phyloP scores from a whole-genome alignment of 768 basidiomycete genomes.

The Serpula lacrymans region DNA sequence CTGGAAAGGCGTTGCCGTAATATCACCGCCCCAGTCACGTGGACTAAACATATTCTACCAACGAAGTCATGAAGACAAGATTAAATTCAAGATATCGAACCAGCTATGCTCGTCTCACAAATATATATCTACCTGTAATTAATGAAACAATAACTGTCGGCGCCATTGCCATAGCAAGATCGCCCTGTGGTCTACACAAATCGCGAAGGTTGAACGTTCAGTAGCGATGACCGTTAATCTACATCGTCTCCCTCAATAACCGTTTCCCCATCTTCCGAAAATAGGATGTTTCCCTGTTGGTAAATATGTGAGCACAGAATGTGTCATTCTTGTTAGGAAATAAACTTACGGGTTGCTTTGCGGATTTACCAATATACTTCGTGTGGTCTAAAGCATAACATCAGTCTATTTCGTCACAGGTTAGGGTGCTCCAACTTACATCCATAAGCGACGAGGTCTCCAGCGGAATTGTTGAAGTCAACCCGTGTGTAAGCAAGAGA shows the following conservation, averaged over 20 bases:
- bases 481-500: slow-evolving; percentile 78
- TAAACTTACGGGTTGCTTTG: slow-evolving; percentile 35
- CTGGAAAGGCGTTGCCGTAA: no score
- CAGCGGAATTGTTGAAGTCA: slow-evolving; percentile 64
- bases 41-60: no score
- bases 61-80: no score
- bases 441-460: slow-evolving; percentile 78
- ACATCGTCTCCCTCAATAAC: slow-evolving; percentile 64
- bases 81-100: no score
- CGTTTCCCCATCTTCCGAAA: slow-evolving; percentile 74
- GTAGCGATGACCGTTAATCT: no score
- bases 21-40: no score
- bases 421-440: slow-evolving; percentile 48
- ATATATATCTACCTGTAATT: no score
- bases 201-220: no score
- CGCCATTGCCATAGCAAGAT: no score
- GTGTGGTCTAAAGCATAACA: slow-evolving; percentile 60
- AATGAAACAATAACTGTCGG: no score
- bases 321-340: neutral
- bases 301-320: neutral
- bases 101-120: no score
- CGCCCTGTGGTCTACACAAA: no score
- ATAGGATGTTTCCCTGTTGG: slow-evolving; percentile 54
- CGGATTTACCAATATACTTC: slow-evolving; percentile 77
- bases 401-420: slow-evolving; percentile 2